These are phyloP conservation scores for Colletotrichum eleusines DNA, from an alignment of 2,329 filamentous ascomycete genomes.

Conservation along the genomic window DNA sequence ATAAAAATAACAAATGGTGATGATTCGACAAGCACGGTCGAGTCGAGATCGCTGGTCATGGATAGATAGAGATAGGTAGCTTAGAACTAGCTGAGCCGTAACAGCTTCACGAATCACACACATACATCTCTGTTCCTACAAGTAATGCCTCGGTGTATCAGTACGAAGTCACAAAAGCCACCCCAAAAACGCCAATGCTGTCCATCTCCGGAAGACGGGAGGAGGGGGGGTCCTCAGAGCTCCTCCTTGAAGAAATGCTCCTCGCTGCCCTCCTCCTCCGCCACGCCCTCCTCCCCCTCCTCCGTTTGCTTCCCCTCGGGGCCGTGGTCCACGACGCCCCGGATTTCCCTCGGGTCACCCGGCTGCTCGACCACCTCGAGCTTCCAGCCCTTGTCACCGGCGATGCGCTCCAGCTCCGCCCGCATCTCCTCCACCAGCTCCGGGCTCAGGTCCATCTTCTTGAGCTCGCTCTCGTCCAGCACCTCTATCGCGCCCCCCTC, in stretches of 20 bases:
- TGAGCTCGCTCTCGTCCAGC: slow-evolving; percentile 75
- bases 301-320: slow-evolving; percentile 47
- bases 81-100: neutral
- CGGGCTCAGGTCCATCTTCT: slow-evolving; percentile 74
- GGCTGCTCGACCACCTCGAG: slow-evolving; percentile 82
- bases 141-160: slow-evolving; percentile 6
- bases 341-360: slow-evolving; percentile 71
- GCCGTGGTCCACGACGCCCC: slow-evolving; percentile 75
- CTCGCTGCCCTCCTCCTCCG: slow-evolving; percentile 57
- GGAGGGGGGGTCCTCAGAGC: slow-evolving; percentile 49
- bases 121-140: neutral
- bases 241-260: slow-evolving; percentile 67
- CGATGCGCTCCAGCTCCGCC: slow-evolving; percentile 75
- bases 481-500: slow-evolving; percentile 72
- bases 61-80: no score
- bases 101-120: neutral
- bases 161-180: no score
- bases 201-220: neutral
- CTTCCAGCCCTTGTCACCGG: slow-evolving; percentile 81
- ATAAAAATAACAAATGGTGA: neutral
- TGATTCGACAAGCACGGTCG: neutral
- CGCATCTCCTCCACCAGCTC: slow-evolving; percentile 77
- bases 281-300: slow-evolving; percentile 1
- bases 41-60: neutral
- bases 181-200: slow-evolving; percentile 39